Evolutionary conservation across 805 yeast species (phyloP), one percentile per base, ranked within the genome.

Genomic region (Barnettozyma wickerhamii): DNA sequence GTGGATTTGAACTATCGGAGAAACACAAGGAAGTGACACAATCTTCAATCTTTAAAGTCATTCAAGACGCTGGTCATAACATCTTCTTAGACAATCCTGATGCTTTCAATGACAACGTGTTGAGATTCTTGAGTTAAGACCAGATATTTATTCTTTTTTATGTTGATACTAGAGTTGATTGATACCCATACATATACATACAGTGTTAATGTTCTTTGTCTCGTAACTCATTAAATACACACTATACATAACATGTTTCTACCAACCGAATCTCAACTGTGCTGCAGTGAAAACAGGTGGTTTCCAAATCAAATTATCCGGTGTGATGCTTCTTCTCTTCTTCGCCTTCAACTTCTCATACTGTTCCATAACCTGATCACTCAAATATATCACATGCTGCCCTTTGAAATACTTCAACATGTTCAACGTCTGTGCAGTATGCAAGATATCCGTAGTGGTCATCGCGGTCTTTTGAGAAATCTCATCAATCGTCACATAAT

Each of bases 221-320:
- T n/a, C n/a, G n/a, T n/a, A n/a, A n/a, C n/a, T n/a, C n/a, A n/a
- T n/a, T n/a, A n/a, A n/a, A n/a, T n/a, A n/a, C n/a, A n/a, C n/a
- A n/a, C n/a, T n/a, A n/a, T n/a, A n/a, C n/a, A 28, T 7, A 15
- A n/a, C n/a, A 20, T 6, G 10, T 7, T 27, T 14, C 65, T 64
- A 90, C 96, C 97, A 90, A 4, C 96, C 97, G 64, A 93, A 93
- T 53, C 97, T 72, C 55, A 93, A 69, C 68, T 93, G 98, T 40
- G 95, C 90, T 19, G 97, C 96, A 4, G 97, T 91, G 60, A 85
- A 65, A 4, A 86, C 84, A 0, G 99, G 99, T 7, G 99, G 98
- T 49, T 83, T 85, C 99, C 99, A 93, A 14, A 72, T 68, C 42
- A 93, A 69, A 53, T 75, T 77, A 1, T 68, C 64, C 0, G 96